A percentile compares a stretch with the other conserved stretches of the same genome.
Evolutionary conservation across 495 filamentous ascomycete genomes (phyloP).

Genomic region (Podospora anserina): DNA sequence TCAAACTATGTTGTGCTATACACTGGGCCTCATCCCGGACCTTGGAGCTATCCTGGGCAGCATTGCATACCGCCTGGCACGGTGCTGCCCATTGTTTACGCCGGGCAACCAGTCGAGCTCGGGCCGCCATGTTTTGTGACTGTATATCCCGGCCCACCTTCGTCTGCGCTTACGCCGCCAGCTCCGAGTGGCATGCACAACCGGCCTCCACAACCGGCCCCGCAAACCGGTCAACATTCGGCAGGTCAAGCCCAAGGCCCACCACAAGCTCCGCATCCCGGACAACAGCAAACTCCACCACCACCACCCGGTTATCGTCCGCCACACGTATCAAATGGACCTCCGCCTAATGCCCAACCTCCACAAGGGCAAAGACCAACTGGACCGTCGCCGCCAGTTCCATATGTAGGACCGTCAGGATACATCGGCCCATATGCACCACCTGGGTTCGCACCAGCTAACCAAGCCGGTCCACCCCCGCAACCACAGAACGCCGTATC

Average conservation of each 20-base stretch:
- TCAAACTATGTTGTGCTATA: slow-evolving; percentile 17
- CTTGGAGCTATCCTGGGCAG: slow-evolving; percentile 9
- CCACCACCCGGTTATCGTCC: not conserved
- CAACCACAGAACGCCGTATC: not conserved
- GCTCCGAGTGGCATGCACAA: not conserved
- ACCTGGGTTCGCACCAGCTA: not conserved
- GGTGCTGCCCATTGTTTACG: slow-evolving; percentile 15
- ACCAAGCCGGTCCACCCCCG: not conserved
- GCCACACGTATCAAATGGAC: not conserved
- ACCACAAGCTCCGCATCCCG: not conserved
- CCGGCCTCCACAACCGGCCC: not conserved
- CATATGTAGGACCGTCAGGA: slow-evolving; percentile 4
- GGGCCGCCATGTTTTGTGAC: slow-evolving; percentile 14
- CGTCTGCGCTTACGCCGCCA: not conserved
- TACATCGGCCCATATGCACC: slow-evolving; percentile 10
- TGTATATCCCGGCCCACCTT: slow-evolving; percentile 17
- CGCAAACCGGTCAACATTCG: slow-evolving; percentile 5
- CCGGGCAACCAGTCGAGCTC: slow-evolving; percentile 11
- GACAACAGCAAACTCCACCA: not conserved
- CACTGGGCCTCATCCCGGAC: slow-evolving; percentile 13
- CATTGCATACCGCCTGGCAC: slow-evolving; percentile 14
- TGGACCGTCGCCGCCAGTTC: not conserved
- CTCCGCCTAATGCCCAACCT: not conserved
- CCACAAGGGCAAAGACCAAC: not conserved
- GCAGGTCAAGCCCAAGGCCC: not conserved